These are phyloP conservation scores for Fusarium pseudoanthophilum DNA, from an alignment of 2,329 filamentous ascomycete genomes.

Conservation along the genomic window DNA sequence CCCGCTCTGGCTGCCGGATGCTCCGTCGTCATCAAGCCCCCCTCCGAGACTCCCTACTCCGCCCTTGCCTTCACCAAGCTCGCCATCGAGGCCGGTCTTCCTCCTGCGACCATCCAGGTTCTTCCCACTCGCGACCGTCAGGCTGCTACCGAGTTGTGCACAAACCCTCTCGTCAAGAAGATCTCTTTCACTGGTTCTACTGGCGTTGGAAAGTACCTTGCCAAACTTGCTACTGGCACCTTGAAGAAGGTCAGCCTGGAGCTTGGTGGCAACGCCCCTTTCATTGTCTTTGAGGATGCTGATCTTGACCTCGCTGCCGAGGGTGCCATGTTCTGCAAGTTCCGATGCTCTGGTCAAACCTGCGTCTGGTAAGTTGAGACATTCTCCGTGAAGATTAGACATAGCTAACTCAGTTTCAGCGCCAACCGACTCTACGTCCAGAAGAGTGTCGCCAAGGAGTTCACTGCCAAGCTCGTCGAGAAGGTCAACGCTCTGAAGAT, in stretches of 20 bases:
- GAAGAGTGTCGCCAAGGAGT: slow-evolving; percentile 45
- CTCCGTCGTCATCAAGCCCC: slow-evolving; percentile 79
- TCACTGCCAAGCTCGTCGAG: slow-evolving; percentile 46
- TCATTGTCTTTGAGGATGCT: slow-evolving; percentile 74
- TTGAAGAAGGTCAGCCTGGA: slow-evolving; percentile 76
- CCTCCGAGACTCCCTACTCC: slow-evolving; percentile 79
- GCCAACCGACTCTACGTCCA: slow-evolving; percentile 53
- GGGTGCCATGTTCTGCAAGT: slow-evolving; percentile 59
- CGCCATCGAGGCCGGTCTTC: slow-evolving; percentile 77
- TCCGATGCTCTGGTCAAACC: slow-evolving; percentile 66
- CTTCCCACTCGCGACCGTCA: slow-evolving; percentile 45
- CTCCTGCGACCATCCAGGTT: slow-evolving; percentile 51
- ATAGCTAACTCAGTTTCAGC: slow-evolving; percentile 28
- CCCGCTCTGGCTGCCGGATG: slow-evolving; percentile 77
- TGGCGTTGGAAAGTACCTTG: slow-evolving; percentile 70
- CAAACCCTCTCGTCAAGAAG: slow-evolving; percentile 56
- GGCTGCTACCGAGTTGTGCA: slow-evolving; percentile 46
- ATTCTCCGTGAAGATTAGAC: rapidly evolving
- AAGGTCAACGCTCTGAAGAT: slow-evolving; percentile 46
- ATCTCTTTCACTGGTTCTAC: slow-evolving; percentile 77
- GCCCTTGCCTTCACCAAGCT: slow-evolving; percentile 76
- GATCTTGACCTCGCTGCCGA: slow-evolving; percentile 69
- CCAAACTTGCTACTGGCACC: slow-evolving; percentile 67
- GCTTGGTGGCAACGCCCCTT: slow-evolving; percentile 74
- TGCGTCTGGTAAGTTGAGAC: slow-evolving; percentile 62